Conservation (phyloP, 164 flowering plant species). For the Macadamia tetraphylla region DNA sequence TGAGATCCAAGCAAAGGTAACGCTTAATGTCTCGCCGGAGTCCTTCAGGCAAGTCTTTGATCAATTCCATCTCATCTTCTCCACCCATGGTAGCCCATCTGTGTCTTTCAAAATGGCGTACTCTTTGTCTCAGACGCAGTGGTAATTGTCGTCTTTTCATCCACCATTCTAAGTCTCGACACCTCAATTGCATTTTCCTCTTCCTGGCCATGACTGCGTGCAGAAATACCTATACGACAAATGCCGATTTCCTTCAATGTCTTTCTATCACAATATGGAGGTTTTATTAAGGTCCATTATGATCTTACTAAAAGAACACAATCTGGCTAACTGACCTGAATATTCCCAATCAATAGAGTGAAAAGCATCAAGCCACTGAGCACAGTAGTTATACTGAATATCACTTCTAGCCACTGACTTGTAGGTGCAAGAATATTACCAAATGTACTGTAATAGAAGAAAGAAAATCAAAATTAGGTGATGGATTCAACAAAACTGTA, state of each 20-base stretch:
- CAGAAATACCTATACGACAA: constrained; percentile 54
- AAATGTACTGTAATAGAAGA: constrained; percentile 58
- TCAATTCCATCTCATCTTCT: constrained; percentile 83
- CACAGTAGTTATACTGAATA: constrained; percentile 70
- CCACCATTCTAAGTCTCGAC: constrained; percentile 97
- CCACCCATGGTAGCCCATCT: constrained; percentile 85
- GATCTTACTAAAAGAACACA: neutral
- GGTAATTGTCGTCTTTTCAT: constrained; percentile 89
- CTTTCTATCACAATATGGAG: neutral
- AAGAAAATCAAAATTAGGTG: neutral
- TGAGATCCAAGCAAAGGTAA: constrained; percentile 73
- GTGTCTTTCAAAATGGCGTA: constrained; percentile 79
- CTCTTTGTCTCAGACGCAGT: constrained; percentile 65
- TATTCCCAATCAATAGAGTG: constrained; percentile 88
- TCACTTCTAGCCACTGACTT: constrained; percentile 83
- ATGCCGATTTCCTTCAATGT: neutral
- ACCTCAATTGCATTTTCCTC: constrained; percentile 78
- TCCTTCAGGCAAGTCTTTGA: constrained; percentile 87
- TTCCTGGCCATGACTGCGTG: constrained; percentile 89
- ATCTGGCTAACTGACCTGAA: constrained; percentile 49
- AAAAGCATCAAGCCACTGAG: constrained; percentile 82
- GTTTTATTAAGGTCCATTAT: no score
- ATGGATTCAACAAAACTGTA: neutral
- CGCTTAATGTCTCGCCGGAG: constrained; percentile 92
- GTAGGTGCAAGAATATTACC: constrained; percentile 93